Conservation (phyloP, 805 yeast species). For the Suhomyces emberorum region DNA sequence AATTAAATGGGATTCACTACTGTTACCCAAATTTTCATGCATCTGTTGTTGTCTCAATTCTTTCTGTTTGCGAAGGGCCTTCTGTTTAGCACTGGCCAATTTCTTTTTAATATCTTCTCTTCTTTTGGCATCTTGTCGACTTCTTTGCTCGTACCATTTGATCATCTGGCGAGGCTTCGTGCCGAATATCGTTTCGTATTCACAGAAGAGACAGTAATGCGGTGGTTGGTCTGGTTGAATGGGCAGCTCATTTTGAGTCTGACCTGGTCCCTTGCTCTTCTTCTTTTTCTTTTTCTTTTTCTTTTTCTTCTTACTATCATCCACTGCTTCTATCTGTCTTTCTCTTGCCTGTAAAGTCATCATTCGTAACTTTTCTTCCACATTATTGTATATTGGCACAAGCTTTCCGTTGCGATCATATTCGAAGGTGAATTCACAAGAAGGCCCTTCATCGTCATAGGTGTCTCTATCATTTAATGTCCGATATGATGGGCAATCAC, state of each 20-base stretch:
- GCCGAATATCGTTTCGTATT: conserved; percentile 51
- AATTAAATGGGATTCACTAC: no score
- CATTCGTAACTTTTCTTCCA: conserved; percentile 36
- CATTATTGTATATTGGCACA: conserved; percentile 37
- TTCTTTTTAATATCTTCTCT: conserved; percentile 35
- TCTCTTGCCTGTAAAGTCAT: conserved; percentile 23
- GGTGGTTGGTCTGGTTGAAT: not conserved
- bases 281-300: conserved; percentile 21
- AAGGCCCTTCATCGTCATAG: conserved; percentile 30
- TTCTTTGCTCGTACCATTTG: conserved; percentile 44
- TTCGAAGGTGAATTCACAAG: conserved; percentile 45
- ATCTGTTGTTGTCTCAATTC: conserved; percentile 8
- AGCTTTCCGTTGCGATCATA: conserved; percentile 40
- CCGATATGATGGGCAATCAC: conserved; percentile 24
- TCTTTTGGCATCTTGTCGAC: conserved; percentile 23
- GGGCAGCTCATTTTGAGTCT: not conserved
- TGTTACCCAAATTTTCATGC: not conserved
- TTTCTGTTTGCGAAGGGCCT: conserved; percentile 23
- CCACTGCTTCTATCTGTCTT: conserved; percentile 2
- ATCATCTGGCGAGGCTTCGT: conserved; percentile 48
- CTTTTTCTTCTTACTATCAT: conserved; percentile 7
- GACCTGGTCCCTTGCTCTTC: conserved; percentile 14
- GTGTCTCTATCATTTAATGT: conserved; percentile 3
- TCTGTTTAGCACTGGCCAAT: conserved; percentile 37
- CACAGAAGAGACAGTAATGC: conserved; percentile 47